These are phyloP conservation scores for Dendrobium catenatum DNA, from an alignment of 106 monocot species.

Conservation along the genomic window DNA sequence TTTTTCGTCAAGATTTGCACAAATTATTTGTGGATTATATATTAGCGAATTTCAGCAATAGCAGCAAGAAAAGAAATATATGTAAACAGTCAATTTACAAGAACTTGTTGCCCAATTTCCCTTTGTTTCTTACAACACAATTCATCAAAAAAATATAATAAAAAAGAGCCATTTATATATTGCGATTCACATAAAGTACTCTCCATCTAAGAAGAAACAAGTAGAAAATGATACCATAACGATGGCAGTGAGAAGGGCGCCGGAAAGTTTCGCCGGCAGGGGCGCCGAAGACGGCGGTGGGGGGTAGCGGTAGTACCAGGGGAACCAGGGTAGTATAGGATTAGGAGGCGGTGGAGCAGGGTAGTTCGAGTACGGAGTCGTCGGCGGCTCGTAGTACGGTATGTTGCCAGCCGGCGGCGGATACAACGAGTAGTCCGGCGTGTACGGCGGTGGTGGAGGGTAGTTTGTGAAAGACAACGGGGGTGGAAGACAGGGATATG, in stretches of 20 bases:
- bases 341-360: slow-evolving; percentile 2
- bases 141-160: no score
- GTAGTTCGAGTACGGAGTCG: not conserved
- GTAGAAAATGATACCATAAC: not conserved
- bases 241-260: not conserved
- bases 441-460: not conserved
- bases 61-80: no score
- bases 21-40: no score
- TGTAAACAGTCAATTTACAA: no score
- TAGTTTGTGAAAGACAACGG: not conserved
- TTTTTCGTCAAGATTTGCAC: no score
- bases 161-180: no score
- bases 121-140: no score
- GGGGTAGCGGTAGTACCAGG: slow-evolving; percentile 1
- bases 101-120: no score
- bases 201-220: not conserved
- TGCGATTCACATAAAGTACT: no score
- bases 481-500: not conserved
- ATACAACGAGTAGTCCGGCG: slow-evolving; percentile 4
- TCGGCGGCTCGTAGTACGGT: not conserved
- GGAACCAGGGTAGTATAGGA: slow-evolving; percentile 1
- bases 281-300: not conserved
- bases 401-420: not conserved
- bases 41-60: no score
- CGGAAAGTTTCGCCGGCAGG: not conserved